These are phyloP conservation scores for Salvia miltiorrhiza DNA, from an alignment of 257 asterid species.

Conservation along the genomic window DNA sequence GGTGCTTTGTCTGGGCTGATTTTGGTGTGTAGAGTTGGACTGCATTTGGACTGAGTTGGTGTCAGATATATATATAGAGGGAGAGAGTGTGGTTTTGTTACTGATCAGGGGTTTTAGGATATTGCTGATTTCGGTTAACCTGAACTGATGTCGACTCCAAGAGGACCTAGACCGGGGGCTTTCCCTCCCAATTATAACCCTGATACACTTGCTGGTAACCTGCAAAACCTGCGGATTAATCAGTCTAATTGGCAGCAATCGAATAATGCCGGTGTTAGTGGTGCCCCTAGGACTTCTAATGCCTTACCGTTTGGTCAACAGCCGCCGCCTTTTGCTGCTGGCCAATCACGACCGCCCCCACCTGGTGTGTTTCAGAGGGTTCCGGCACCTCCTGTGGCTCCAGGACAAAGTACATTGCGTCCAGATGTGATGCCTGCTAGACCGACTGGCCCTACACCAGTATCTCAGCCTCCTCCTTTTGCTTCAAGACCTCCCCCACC, in stretches of 20 bases:
- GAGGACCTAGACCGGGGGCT: constrained; percentile 79
- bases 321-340: constrained; percentile 60
- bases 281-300: constrained; percentile 51
- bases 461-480: constrained; percentile 59
- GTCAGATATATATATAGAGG: not conserved
- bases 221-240: constrained; percentile 69
- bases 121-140: constrained; percentile 10
- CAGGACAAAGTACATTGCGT: constrained; percentile 48
- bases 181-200: constrained; percentile 69
- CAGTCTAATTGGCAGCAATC: constrained; percentile 58
- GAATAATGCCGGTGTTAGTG: constrained; percentile 33
- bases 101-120: constrained; percentile 28
- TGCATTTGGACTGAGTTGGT: constrained; percentile 22
- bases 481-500: constrained; percentile 77
- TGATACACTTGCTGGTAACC: constrained; percentile 58
- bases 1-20: not conserved
- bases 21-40: constrained; percentile 30
- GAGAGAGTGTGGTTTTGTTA: constrained; percentile 19
- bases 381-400: constrained; percentile 43
- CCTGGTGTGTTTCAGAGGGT: constrained; percentile 65
- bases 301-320: constrained; percentile 65
- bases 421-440: constrained; percentile 42
- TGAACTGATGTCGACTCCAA: constrained; percentile 77
- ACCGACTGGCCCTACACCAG: constrained; percentile 54
- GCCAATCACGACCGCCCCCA: constrained; percentile 75